Conservation (phyloP, 257 asterid species). For the Solanum arcanum region DNA sequence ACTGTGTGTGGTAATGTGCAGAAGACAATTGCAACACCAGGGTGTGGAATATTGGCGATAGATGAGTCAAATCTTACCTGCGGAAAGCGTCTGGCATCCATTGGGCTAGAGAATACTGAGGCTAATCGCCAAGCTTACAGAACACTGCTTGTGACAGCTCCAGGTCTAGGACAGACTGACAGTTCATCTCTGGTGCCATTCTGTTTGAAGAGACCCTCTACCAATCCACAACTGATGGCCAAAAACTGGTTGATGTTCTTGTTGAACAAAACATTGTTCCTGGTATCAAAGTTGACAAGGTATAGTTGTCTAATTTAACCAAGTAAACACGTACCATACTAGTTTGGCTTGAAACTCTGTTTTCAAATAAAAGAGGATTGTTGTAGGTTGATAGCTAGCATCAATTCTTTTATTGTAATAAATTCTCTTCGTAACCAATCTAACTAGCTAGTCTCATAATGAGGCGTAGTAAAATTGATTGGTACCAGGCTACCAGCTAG, state of each 20-base stretch:
- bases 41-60: conserved; percentile 11
- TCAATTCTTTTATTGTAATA: not conserved
- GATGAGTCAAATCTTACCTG: not conserved
- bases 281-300: conserved; percentile 13
- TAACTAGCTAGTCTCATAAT: not conserved
- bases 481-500: not conserved
- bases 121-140: not conserved
- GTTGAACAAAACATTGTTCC: conserved; percentile 13
- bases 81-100: not conserved
- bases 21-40: conserved; percentile 14
- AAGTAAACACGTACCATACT: not conserved
- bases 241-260: conserved; percentile 11
- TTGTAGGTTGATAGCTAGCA: not conserved
- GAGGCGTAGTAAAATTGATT: not conserved
- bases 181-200: not conserved
- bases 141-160: conserved; percentile 2
- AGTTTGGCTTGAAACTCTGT: not conserved
- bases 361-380: not conserved
- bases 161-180: not conserved
- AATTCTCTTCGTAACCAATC: not conserved
- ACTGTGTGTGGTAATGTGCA: not conserved
- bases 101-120: not conserved
- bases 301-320: not conserved
- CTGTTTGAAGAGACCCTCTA: not conserved
- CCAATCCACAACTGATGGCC: not conserved